Percentiles rank a stretch among this genome's conserved stretches.
phyloP scores from a whole-genome alignment of 805 yeast species.

The Osmozyma mogii region DNA sequence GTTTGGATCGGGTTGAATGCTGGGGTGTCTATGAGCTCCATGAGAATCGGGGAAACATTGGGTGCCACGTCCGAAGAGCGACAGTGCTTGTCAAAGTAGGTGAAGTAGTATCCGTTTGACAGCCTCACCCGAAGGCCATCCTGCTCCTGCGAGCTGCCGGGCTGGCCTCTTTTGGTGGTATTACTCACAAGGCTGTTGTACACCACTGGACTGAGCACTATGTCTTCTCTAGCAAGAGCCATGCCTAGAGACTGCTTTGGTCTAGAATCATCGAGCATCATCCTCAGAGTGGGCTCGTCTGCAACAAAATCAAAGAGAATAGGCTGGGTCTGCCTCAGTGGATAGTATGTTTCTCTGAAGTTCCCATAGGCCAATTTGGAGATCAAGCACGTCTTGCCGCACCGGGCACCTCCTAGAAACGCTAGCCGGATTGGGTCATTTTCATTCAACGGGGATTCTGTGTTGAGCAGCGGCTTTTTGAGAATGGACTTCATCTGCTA shows the following conservation, averaged over 20 bases:
- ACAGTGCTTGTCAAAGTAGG: conserved; percentile 7
- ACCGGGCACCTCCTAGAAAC: conserved; percentile 48
- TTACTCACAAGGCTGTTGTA: conserved; percentile 14
- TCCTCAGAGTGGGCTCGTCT: conserved; percentile 8
- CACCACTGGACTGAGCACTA: conserved; percentile 24
- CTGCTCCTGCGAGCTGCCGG: not conserved
- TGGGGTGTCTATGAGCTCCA: conserved; percentile 72
- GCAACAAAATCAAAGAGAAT: conserved; percentile 43
- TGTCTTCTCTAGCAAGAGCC: conserved; percentile 6
- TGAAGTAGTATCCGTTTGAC: conserved; percentile 16
- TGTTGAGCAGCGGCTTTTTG: not conserved
- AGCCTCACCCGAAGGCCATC: conserved; percentile 7
- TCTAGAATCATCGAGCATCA: conserved; percentile 18
- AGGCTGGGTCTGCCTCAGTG: conserved; percentile 57
- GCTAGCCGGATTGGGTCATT: conserved; percentile 48
- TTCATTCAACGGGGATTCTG: conserved; percentile 14
- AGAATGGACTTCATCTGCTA: conserved; percentile 2
- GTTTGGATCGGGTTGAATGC: conserved; percentile 57
- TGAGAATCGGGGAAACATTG: conserved; percentile 46
- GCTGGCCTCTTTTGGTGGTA: not conserved
- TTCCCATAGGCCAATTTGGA: conserved; percentile 40
- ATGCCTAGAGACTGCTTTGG: conserved; percentile 8
- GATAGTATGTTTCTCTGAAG: conserved; percentile 65
- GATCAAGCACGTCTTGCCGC: conserved; percentile 56
- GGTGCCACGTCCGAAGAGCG: conserved; percentile 31